Evolutionary conservation across 495 filamentous ascomycete genomes (phyloP), one percentile per base, ranked within the genome.

Genomic region (Astrocystis sublimbata): DNA sequence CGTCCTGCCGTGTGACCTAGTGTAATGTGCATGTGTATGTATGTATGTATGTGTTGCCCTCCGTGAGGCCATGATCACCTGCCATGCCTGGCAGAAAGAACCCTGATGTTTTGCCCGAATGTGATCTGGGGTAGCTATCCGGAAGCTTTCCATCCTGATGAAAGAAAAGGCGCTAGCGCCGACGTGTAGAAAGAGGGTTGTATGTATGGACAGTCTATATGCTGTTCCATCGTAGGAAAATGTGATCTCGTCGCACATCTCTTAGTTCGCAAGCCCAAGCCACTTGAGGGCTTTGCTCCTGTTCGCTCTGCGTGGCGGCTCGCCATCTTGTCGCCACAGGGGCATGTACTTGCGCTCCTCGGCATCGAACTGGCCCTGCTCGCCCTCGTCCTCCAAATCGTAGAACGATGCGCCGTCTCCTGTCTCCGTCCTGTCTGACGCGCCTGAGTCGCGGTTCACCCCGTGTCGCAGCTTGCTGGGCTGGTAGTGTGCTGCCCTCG

Each of bases 301-400:
- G 31, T 62, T 73, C 7, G 65, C 66, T 60, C 71, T 73, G 21
- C 65, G 68, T 36, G 65, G 51, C 35, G 65, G 51, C 0, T 38
- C 45, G 2, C 49, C 15, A 24, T 58, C 61, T 17, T 61, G 50
- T 23, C 31, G 51, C 61, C 69, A 76, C 31, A 73, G 62, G 15
- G 74, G 71, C 68, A 76, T 75, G 23, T 75, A 73, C 50, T 73
- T 70, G 4, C 72, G 67, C 33, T 71, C 72, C 49, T 74, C 74
- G 15, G 58, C 60, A n/a, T 64, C 61, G 47, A 71, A 68, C 19
- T 66, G 56, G 23, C 62, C 62, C 13, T 70, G 68, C 2, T 71
- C 70, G n/a, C 59, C 66, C 12, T 70, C 67, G 10, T 65, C 67
- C 28, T 60, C 65, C 42, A 59, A 35, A n/a, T 67, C 68, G 33